Base-by-base conservation (phyloP, 495 filamentous ascomycete species). In the Jackrogersella multiformis region DNA sequence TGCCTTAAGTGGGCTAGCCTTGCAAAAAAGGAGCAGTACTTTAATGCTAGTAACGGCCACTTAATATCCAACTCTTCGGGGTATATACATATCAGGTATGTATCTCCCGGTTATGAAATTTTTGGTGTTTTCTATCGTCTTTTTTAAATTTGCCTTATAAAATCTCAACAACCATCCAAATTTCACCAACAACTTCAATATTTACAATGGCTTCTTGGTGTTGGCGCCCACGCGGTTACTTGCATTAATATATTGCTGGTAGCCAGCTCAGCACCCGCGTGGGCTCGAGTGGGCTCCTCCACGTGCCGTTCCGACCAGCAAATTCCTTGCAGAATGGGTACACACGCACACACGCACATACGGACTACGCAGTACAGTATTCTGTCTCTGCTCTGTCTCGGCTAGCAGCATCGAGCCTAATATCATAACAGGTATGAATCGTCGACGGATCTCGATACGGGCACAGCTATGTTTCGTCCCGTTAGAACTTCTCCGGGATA, bases 351-450 rank as follows among this genome's bases (percentile, higher is more conserved):
- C n/a, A n/a, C n/a, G n/a, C n/a, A n/a, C n/a, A n/a, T n/a, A n/a
- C n/a, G n/a, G n/a, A n/a, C n/a, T n/a, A n/a, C n/a, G n/a, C n/a
- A n/a, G n/a, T n/a, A n/a, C n/a, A n/a, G n/a, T n/a, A n/a, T n/a
- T n/a, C n/a, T n/a, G n/a, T n/a, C n/a, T n/a, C n/a, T n/a, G n/a
- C 26, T 44, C 26, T 46, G 65, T 69, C 55, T 69, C 66, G 60
- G 66, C 55, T 56, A 49, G 41, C 46, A 35, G 32, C 66, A 48
- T 62, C 9, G n/a, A 46, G 20, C 16, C 5, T 41, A 44, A 53
- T 57, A 62, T 63, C 21, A 21, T 44, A 28, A 24, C 44, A 13
- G 21, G 15, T 49, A 49, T 30, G 26, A 32, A 12, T 32, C 23
- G 26, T 7, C n/a, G 2, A 32, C n/a, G 4, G 45, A 32, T 30